Conservation (phyloP, 2,329 filamentous ascomycete species). For the Orbilia quercus region DNA sequence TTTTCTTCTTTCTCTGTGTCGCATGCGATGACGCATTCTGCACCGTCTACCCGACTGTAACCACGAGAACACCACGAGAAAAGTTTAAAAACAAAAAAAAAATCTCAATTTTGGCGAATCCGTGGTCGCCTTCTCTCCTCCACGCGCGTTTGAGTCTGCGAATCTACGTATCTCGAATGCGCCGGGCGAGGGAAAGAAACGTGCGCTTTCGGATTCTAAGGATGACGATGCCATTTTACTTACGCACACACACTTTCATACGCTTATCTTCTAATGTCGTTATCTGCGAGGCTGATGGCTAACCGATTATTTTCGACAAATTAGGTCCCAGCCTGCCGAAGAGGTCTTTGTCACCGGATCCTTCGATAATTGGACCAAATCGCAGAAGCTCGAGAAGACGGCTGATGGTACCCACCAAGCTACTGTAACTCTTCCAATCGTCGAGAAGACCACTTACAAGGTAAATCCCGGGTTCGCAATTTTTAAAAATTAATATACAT, state of each 20-base stretch:
- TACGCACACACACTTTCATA: too few species aligned
- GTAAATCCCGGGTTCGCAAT: conserved; percentile 67
- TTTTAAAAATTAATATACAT: too few species aligned
- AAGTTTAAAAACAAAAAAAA: neutral
- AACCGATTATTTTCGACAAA: conserved; percentile 12
- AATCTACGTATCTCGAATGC: conserved; percentile 1
- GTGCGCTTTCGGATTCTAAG: neutral
- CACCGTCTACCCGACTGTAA: conserved; percentile 2
- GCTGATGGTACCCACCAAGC: conserved; percentile 75
- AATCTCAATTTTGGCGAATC: neutral
- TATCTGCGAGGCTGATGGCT: conserved; percentile 22
- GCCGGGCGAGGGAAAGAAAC: neutral
- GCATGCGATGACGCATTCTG: conserved; percentile 48
- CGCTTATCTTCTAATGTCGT: conserved; percentile 18
- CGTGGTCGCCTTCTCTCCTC: conserved; percentile 2
- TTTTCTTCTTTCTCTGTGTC: conserved; percentile 32
- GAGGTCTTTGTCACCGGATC: conserved; percentile 96
- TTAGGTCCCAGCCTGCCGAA: conserved; percentile 82
- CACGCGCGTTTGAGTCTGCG: conserved; percentile 13
- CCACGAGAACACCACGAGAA: conserved; percentile 1
- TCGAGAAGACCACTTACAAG: conserved; percentile 86
- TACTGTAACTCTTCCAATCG: conserved; percentile 74
- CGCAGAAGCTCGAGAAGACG: conserved; percentile 81
- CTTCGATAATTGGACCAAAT: conserved; percentile 94
- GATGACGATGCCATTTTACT: neutral